phyloP scores from a whole-genome alignment of 2,329 filamentous ascomycete genomes.

The Trichoderma endophyticum region DNA sequence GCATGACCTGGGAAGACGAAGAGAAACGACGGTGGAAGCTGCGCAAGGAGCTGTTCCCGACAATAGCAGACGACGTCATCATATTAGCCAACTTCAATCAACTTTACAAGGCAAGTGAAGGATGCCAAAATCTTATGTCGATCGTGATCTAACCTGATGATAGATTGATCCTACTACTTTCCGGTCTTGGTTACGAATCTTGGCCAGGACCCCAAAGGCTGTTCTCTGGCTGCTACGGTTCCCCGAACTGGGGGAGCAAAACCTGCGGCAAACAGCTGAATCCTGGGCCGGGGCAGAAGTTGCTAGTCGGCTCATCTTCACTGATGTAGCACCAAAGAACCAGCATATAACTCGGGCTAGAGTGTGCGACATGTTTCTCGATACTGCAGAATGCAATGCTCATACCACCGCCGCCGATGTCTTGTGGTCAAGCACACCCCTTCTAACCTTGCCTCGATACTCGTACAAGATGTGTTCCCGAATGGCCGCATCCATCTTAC shows the following conservation, averaged over 20 bases:
- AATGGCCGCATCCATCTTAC: slow-evolving; percentile 93
- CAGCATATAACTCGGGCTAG: slow-evolving; percentile 89
- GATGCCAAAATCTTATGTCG: background rate
- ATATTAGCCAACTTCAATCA: slow-evolving; percentile 99
- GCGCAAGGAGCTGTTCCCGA: slow-evolving; percentile 88
- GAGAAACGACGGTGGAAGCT: slow-evolving; percentile 81
- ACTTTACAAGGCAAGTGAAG: slow-evolving; percentile 77
- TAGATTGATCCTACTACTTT: slow-evolving; percentile 97
- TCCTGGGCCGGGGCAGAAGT: slow-evolving; percentile 84
- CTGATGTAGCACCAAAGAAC: slow-evolving; percentile 92
- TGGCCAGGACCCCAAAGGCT: slow-evolving; percentile 79
- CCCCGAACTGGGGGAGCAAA: slow-evolving; percentile 85
- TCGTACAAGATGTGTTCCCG: slow-evolving; percentile 98
- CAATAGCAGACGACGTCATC: slow-evolving; percentile 74
- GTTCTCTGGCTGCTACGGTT: slow-evolving; percentile 96
- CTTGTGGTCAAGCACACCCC: slow-evolving; percentile 90
- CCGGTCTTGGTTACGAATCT: slow-evolving; percentile 89
- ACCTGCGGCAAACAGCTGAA: slow-evolving; percentile 75
- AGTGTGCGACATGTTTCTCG: slow-evolving; percentile 90
- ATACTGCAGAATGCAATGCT: slow-evolving; percentile 96
- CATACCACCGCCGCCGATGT: slow-evolving; percentile 97
- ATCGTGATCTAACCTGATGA: background rate
- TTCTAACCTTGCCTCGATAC: slow-evolving; percentile 87
- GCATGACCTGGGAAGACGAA: slow-evolving; percentile 78
- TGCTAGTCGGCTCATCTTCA: slow-evolving; percentile 85